Evolutionary conservation across 306 rosid species (phyloP).

Genomic region (Cicer bijugum): DNA sequence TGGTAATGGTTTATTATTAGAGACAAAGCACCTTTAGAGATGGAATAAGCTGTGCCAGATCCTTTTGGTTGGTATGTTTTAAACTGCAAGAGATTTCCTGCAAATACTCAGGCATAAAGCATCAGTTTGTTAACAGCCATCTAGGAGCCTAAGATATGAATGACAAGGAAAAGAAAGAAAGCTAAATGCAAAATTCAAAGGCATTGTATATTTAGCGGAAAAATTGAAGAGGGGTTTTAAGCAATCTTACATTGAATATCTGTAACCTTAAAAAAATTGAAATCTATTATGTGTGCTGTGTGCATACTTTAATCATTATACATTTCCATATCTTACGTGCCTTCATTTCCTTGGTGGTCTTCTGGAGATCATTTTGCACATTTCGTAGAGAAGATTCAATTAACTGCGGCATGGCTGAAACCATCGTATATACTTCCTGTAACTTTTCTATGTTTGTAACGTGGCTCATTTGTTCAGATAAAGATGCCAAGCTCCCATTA

Average conservation of each 20-base stretch:
- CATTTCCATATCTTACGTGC: constrained; percentile 49
- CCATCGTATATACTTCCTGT: constrained; percentile 62
- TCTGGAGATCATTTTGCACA: constrained; percentile 57
- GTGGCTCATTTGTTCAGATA: constrained; percentile 62
- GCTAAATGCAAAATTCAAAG: not conserved
- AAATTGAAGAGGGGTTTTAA: constrained; percentile 30
- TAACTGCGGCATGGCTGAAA: constrained; percentile 70
- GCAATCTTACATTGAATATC: constrained; percentile 14
- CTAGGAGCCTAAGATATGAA: constrained; percentile 28
- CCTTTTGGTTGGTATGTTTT: constrained; percentile 48
- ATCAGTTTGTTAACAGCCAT: constrained; percentile 36
- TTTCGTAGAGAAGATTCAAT: constrained; percentile 65
- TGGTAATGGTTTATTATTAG: constrained; percentile 16
- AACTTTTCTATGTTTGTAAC: constrained; percentile 59
- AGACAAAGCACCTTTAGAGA: constrained; percentile 64
- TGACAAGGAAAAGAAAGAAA: constrained; percentile 22
- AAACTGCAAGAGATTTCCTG: constrained; percentile 64
- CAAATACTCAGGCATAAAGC: constrained; percentile 44
- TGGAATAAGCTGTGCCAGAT: constrained; percentile 43
- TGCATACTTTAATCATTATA: constrained; percentile 39
- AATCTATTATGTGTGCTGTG: constrained; percentile 22
- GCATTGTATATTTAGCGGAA: constrained; percentile 17
- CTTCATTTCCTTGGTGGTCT: constrained; percentile 71
- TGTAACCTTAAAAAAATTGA: not conserved
- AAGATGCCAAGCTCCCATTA: constrained; percentile 68